These are phyloP conservation scores for Xylariaceae sp. DNA, from an alignment of 2,329 filamentous ascomycete species.

Conservation along the genomic window DNA sequence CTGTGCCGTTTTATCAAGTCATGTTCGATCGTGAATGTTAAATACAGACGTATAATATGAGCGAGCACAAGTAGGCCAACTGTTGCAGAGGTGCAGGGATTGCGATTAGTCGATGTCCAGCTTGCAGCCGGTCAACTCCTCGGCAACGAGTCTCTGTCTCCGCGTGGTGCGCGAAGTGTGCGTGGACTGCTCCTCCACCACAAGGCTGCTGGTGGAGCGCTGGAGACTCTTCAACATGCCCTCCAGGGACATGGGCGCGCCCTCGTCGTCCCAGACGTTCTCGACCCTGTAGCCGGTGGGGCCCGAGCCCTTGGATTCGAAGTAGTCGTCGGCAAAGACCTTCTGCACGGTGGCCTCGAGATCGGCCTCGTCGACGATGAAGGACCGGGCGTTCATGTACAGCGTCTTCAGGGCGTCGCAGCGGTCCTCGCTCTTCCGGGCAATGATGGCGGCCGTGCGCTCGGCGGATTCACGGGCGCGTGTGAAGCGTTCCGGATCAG, in stretches of 20 bases:
- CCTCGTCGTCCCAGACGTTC: constrained; percentile 50
- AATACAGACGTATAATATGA: neutral
- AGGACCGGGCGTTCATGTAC: constrained; percentile 81
- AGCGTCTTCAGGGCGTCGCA: constrained; percentile 74
- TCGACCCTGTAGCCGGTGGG: constrained; percentile 28
- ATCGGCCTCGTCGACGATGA: constrained; percentile 78
- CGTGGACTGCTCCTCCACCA: constrained; percentile 33
- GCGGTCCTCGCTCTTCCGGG: constrained; percentile 53
- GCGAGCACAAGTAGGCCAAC: neutral
- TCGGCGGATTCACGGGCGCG: constrained; percentile 43
- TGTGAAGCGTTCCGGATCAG: constrained; percentile 58
- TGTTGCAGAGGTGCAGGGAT: neutral
- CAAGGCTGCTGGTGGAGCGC: constrained; percentile 24
- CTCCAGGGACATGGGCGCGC: constrained; percentile 41
- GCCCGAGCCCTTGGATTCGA: constrained; percentile 31
- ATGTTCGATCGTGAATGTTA: neutral
- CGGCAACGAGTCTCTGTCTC: constrained; percentile 51
- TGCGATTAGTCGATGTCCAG: constrained; percentile 37
- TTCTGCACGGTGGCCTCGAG: constrained; percentile 67
- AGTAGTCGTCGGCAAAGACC: constrained; percentile 65
- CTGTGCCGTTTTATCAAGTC: neutral
- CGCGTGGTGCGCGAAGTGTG: constrained; percentile 43
- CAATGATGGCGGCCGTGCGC: constrained; percentile 40
- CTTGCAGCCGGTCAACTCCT: constrained; percentile 56
- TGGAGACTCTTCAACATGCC: constrained; percentile 40